Conservation (phyloP, 768 basidiomycete species). For the Flagelloscypha sp. region DNA sequence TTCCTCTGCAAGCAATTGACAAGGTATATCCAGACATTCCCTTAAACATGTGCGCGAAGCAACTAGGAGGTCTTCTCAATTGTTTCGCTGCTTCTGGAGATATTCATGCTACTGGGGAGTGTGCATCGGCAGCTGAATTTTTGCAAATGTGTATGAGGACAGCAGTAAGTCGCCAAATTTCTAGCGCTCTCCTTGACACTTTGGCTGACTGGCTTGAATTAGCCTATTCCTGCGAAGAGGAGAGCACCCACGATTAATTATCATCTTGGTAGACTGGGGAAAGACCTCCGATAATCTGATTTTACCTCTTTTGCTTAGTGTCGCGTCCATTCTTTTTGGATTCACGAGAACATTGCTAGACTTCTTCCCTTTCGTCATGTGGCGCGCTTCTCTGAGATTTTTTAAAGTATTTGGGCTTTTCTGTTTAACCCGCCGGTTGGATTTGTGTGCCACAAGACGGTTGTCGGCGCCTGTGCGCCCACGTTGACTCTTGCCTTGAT, state of each 20-base stretch:
- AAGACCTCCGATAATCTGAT: constrained; percentile 55
- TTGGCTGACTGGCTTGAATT: constrained; percentile 3
- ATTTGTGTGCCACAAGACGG: too few species aligned
- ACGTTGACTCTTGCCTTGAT: constrained; percentile 2
- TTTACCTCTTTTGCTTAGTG: constrained; percentile 3
- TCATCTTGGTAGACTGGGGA: constrained; percentile 74
- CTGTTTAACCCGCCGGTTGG: too few species aligned
- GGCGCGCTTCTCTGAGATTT: too few species aligned
- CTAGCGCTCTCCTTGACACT: constrained; percentile 4
- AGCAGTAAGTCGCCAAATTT: constrained; percentile 43
- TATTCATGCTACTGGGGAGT: constrained; percentile 42
- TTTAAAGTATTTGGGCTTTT: too few species aligned
- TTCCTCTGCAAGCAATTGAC: too few species aligned
- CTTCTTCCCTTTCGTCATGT: too few species aligned
- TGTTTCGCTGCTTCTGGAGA: constrained; percentile 80
- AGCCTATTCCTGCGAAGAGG: constrained; percentile 63
- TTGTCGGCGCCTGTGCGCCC: constrained; percentile 6
- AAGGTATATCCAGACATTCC: too few species aligned
- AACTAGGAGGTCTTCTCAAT: constrained; percentile 72
- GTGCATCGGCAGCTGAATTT: constrained; percentile 48
- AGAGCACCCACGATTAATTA: constrained; percentile 83
- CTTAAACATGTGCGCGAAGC: constrained; percentile 58
- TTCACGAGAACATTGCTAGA: too few species aligned
- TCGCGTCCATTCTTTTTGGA: too few species aligned
- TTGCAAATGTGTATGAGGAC: constrained; percentile 82